Conservation (phyloP, 164 flowering plant genomes). For the Sedum album region DNA sequence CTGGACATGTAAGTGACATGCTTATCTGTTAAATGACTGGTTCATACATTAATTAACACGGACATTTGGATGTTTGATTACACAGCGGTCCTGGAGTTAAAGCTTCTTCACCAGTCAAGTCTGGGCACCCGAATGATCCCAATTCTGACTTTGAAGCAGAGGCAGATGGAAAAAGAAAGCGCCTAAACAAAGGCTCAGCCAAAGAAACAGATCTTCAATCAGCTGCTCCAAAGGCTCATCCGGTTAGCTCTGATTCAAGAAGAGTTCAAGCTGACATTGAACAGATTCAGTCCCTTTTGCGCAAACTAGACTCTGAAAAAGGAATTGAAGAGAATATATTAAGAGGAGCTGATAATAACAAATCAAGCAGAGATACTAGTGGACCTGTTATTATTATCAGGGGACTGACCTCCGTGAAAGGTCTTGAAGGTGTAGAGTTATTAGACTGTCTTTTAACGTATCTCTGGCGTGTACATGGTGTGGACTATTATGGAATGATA, state of each 20-base stretch:
- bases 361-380: constrained; percentile 51
- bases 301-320: constrained; percentile 84
- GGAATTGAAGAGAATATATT: constrained; percentile 78
- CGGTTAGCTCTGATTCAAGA: constrained; percentile 68
- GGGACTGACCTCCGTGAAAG: constrained; percentile 81
- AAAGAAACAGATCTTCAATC: constrained; percentile 64
- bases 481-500: constrained; percentile 89
- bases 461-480: constrained; percentile 92
- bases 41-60: background rate
- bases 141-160: constrained; percentile 84
- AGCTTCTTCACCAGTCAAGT: constrained; percentile 44
- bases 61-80: constrained; percentile 8
- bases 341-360: constrained; percentile 46
- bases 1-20: constrained; percentile 63
- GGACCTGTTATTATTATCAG: constrained; percentile 82
- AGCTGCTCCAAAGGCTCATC: constrained; percentile 86
- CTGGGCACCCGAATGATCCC: constrained; percentile 64
- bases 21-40: background rate
- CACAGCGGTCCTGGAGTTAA: constrained; percentile 75
- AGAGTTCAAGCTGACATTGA: constrained; percentile 69
- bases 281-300: constrained; percentile 73
- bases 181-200: constrained; percentile 50
- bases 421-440: constrained; percentile 88
- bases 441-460: constrained; percentile 84
- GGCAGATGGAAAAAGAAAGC: constrained; percentile 59